phyloP scores from a whole-genome alignment of 768 basidiomycete species.

The Wakefieldia striispora region DNA sequence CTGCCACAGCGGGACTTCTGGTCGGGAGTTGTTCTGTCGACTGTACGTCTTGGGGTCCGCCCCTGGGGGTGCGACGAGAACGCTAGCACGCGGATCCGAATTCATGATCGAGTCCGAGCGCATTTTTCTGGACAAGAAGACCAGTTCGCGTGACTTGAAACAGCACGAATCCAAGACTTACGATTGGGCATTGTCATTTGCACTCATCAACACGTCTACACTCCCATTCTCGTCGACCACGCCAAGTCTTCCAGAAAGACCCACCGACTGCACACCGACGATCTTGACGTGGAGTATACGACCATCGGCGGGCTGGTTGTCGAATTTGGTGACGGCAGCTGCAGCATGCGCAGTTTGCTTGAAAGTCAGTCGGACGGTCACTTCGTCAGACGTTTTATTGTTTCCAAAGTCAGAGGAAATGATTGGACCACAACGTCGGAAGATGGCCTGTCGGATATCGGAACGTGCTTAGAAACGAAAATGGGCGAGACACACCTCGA shows the following conservation, averaged over 20 bases:
- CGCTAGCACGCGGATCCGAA: conserved; percentile 60
- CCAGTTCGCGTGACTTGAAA: not conserved
- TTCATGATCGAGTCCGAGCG: conserved; percentile 73
- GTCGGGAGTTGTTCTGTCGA: conserved; percentile 27
- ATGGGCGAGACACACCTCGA: conserved; percentile 38
- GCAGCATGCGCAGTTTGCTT: conserved; percentile 60
- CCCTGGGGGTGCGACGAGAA: conserved; percentile 69
- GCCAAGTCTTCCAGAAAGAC: conserved; percentile 57
- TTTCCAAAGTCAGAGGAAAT: conserved; percentile 36
- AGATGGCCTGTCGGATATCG: conserved; percentile 52
- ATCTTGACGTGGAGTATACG: conserved; percentile 64
- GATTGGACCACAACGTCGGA: conserved; percentile 74
- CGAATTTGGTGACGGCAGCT: conserved; percentile 68
- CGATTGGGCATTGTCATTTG: conserved; percentile 48
- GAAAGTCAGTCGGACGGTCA: conserved; percentile 71
- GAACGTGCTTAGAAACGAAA: not conserved
- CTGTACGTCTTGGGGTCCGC: conserved; percentile 53
- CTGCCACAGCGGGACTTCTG: conserved; percentile 26
- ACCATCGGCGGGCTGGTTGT: conserved; percentile 82
- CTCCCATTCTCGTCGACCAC: conserved; percentile 41
- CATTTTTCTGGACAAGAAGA: conserved; percentile 60
- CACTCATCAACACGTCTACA: conserved; percentile 57
- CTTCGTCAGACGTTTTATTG: conserved; percentile 31
- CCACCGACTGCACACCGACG: conserved; percentile 54
- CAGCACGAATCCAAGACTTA: conserved; percentile 28